A percentile compares a stretch with the other conserved stretches of the same genome.
These are phyloP conservation scores for Exophiala dermatitidis DNA, from an alignment of 2,329 filamentous ascomycete genomes.

Conservation along the genomic window DNA sequence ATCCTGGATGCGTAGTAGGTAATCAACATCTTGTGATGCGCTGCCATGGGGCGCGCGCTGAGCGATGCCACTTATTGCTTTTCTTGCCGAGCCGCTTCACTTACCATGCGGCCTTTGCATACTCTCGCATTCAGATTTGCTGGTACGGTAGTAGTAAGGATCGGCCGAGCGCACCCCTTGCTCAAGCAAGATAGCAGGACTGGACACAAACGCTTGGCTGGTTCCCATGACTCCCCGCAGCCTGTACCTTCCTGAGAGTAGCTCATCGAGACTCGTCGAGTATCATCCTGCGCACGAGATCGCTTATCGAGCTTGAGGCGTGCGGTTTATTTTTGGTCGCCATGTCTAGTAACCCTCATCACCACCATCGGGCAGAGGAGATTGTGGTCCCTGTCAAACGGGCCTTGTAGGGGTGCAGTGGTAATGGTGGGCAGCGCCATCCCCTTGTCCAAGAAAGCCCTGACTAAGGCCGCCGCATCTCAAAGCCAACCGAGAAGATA, in stretches of 20 bases:
- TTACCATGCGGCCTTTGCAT: not conserved
- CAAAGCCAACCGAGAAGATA: not conserved
- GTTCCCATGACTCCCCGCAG: no score
- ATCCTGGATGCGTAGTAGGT: no score
- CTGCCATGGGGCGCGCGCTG: no score
- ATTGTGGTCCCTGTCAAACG: not conserved
- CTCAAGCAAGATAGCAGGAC: no score
- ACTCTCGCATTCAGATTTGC: not conserved
- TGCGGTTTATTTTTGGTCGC: not conserved
- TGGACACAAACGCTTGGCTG: no score
- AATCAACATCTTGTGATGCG: no score
- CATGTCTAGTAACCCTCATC: not conserved
- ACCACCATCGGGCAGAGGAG: not conserved
- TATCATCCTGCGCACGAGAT: no score
- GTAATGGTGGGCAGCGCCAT: not conserved
- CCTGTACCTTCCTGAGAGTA: no score
- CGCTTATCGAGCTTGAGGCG: no score
- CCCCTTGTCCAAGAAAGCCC: not conserved
- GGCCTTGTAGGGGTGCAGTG: not conserved
- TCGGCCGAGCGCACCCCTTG: no score
- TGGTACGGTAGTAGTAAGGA: no score
- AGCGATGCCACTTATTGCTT: not conserved
- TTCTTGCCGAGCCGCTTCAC: not conserved
- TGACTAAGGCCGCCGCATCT: not conserved
- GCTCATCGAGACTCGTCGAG: no score